Evolutionary conservation across 495 filamentous ascomycete species (phyloP).

Genomic region (Penicillium pulvis): DNA sequence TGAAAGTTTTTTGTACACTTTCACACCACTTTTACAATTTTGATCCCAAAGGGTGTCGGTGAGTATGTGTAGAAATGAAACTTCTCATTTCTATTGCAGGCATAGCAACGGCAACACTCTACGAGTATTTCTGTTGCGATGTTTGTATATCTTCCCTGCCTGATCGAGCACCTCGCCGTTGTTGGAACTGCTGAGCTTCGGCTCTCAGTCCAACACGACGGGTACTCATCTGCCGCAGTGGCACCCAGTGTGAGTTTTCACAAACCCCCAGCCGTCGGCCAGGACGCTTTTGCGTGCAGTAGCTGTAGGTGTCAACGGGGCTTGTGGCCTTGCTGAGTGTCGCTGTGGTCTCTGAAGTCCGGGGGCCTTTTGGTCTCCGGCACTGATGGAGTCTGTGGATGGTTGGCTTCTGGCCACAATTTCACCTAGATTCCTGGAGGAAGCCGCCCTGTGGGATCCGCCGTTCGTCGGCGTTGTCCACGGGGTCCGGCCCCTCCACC

Average conservation of each 20-base stretch:
- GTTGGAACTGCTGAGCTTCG: not conserved
- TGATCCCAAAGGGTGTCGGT: conserved; percentile 17
- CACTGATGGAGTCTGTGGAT: conserved; percentile 54
- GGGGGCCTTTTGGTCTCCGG: conserved; percentile 20
- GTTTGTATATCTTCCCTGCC: conserved; percentile 9
- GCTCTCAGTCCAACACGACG: not conserved
- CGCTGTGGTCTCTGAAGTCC: conserved; percentile 22
- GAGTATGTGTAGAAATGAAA: conserved; percentile 24
- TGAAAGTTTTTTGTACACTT: conserved; percentile 7
- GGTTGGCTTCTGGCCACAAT: conserved; percentile 48
- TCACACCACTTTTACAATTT: conserved; percentile 2
- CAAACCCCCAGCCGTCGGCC: not conserved
- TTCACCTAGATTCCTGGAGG: conserved; percentile 45
- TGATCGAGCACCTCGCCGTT: conserved; percentile 12
- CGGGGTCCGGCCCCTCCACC: conserved; percentile 36
- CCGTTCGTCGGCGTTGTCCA: conserved; percentile 28
- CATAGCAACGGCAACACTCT: not conserved
- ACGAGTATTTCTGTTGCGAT: not conserved
- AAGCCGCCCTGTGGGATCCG: conserved; percentile 38
- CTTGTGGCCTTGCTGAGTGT: not conserved
- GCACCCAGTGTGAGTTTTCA: not conserved
- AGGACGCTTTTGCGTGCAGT: not conserved
- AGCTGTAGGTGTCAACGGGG: not conserved
- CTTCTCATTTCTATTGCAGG: not conserved
- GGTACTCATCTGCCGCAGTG: conserved; percentile 1